A percentile compares a stretch with the other conserved stretches of the same genome.
Conservation (phyloP, 441 rosid species). For the Erysimum cheiri region DNA sequence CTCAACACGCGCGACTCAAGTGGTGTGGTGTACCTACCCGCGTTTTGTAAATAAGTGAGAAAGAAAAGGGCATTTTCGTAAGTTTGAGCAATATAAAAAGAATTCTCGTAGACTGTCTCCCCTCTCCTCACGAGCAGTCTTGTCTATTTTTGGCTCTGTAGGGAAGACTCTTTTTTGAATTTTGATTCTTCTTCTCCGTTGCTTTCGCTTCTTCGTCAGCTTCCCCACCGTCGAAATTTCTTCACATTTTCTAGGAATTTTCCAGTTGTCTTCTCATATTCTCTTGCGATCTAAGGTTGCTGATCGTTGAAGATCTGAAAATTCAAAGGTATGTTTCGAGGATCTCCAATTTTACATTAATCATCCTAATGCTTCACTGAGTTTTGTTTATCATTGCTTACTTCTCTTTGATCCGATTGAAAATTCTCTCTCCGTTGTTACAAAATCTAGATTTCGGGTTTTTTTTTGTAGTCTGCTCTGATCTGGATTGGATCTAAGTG, state of each 20-base stretch:
- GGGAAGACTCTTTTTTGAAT: slow-evolving; percentile 18
- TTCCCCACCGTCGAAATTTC: slow-evolving; percentile 9
- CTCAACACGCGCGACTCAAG: slow-evolving; percentile 30
- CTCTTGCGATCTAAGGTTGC: slow-evolving; percentile 16
- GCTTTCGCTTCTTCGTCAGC: slow-evolving; percentile 31
- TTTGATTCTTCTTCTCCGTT: slow-evolving; percentile 36
- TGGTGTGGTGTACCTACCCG: slow-evolving; percentile 40
- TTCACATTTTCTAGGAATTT: neutral
- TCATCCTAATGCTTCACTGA: neutral
- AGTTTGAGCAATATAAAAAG: slow-evolving; percentile 26
- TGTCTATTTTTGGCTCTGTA: slow-evolving; percentile 17
- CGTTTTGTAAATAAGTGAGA: neutral
- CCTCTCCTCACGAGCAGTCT: slow-evolving; percentile 17
- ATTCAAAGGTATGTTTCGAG: slow-evolving; percentile 28
- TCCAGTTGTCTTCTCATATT: slow-evolving; percentile 4
- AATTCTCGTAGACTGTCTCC: slow-evolving; percentile 16
- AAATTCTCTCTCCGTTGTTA: neutral
- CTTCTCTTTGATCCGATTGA: slow-evolving; percentile 5
- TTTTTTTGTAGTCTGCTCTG: neutral
- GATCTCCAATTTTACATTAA: neutral
- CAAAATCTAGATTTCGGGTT: neutral
- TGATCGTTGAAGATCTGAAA: slow-evolving; percentile 27
- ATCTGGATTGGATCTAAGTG: slow-evolving; percentile 7
- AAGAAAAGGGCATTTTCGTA: slow-evolving; percentile 17
- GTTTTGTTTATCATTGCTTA: neutral